These are phyloP conservation scores for Aspergillus conjunctus DNA, from an alignment of 495 filamentous ascomycete species.

Conservation along the genomic window DNA sequence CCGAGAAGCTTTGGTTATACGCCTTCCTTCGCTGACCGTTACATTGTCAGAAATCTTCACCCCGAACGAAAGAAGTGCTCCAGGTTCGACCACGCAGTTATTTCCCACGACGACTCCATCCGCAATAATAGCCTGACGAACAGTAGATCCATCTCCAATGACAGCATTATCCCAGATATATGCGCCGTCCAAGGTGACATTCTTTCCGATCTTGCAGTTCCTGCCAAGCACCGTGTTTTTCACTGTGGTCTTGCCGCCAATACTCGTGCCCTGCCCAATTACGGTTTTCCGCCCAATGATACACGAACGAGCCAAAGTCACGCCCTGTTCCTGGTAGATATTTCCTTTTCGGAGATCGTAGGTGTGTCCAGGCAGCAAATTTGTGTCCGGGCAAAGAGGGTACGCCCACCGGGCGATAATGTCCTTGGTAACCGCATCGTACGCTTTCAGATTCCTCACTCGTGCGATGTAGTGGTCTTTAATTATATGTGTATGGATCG, in stretches of 20 bases:
- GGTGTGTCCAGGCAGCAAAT: slow-evolving; percentile 72
- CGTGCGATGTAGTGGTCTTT: slow-evolving; percentile 76
- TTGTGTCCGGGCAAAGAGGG: slow-evolving; percentile 89
- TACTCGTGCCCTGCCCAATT: slow-evolving; percentile 72
- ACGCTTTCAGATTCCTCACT: slow-evolving; percentile 81
- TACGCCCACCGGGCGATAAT: slow-evolving; percentile 88
- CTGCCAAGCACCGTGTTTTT: slow-evolving; percentile 76
- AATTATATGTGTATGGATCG: slow-evolving; percentile 87
- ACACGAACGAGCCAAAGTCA: slow-evolving; percentile 71
- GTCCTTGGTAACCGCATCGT: slow-evolving; percentile 88
- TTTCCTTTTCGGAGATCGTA: slow-evolving; percentile 68
- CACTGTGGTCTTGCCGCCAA: slow-evolving; percentile 71
- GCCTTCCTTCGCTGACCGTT: slow-evolving; percentile 50
- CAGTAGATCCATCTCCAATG: slow-evolving; percentile 70
- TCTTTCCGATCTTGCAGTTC: slow-evolving; percentile 80
- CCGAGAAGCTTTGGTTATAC: slow-evolving; percentile 57
- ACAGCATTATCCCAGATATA: slow-evolving; percentile 88
- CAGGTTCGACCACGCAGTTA: slow-evolving; percentile 64
- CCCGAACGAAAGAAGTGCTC: slow-evolving; percentile 77
- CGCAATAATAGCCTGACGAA: slow-evolving; percentile 76
- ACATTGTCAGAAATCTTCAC: slow-evolving; percentile 68
- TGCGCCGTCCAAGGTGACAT: slow-evolving; percentile 75
- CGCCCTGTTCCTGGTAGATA: slow-evolving; percentile 70
- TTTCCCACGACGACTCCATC: slow-evolving; percentile 69
- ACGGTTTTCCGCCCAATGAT: slow-evolving; percentile 65